Percentiles rank a stretch among this genome's conserved stretches.
Evolutionary conservation across 2,329 filamentous ascomycete species (phyloP).

Genomic region (Ophidiomyces ophidiicola): DNA sequence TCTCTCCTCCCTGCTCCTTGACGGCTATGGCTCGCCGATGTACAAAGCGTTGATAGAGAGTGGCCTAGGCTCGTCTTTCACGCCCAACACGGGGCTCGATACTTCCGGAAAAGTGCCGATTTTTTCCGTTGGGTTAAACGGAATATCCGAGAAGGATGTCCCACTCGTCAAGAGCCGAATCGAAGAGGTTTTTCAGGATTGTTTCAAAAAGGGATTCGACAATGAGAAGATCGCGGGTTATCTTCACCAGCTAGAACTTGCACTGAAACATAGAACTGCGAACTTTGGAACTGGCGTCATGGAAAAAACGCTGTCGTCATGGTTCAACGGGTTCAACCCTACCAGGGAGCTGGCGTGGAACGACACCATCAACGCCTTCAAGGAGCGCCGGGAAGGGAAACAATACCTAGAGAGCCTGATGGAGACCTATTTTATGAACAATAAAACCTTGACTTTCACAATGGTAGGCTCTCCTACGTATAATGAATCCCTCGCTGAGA

Average conservation of each 20-base stretch:
- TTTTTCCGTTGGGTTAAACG: slow-evolving; percentile 82
- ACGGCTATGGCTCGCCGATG: slow-evolving; percentile 88
- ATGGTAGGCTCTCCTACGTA: slow-evolving; percentile 78
- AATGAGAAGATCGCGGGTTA: slow-evolving; percentile 84
- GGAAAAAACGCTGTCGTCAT: slow-evolving; percentile 75
- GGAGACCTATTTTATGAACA: slow-evolving; percentile 80
- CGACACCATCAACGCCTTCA: slow-evolving; percentile 71
- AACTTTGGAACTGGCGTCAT: slow-evolving; percentile 87
- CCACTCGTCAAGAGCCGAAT: slow-evolving; percentile 63
- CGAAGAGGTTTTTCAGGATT: slow-evolving; percentile 57
- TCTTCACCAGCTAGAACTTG: slow-evolving; percentile 85
- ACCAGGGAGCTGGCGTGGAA: slow-evolving; percentile 89
- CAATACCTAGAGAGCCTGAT: slow-evolving; percentile 74
- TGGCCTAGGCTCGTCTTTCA: slow-evolving; percentile 84
- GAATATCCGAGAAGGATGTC: slow-evolving; percentile 72
- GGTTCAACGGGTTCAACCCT: slow-evolving; percentile 92
- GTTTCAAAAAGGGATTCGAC: slow-evolving; percentile 67
- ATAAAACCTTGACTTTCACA: slow-evolving; percentile 79
- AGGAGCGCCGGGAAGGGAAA: slow-evolving; percentile 59
- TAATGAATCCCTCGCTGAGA: slow-evolving; percentile 57
- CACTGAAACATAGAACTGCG: slow-evolving; percentile 89
- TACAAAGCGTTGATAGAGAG: slow-evolving; percentile 82
- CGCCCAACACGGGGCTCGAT: slow-evolving; percentile 87
- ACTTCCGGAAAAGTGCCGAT: slow-evolving; percentile 62
- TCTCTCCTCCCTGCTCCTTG: slow-evolving; percentile 71